These are phyloP conservation scores for Rhizomucor miehei DNA, from an alignment of 371 early-diverging fungal genomes.

Conservation along the genomic window DNA sequence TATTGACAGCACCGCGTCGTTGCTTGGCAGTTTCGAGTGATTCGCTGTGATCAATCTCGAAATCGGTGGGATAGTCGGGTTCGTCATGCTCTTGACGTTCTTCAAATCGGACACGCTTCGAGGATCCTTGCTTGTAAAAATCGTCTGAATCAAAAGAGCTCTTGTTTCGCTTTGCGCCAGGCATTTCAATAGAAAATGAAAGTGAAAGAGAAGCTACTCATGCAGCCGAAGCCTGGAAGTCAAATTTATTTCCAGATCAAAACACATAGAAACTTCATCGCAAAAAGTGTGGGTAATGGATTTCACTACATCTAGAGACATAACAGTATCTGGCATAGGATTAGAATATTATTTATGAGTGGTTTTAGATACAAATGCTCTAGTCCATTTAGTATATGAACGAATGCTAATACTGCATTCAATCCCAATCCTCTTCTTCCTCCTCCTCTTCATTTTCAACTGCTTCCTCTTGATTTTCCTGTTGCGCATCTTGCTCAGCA, in stretches of 20 bases:
- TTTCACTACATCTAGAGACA: no score
- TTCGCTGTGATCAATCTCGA: constrained; percentile 50
- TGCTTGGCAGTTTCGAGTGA: constrained; percentile 42
- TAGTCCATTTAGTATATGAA: no score
- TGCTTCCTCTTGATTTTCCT: constrained; percentile 29
- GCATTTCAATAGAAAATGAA: constrained; percentile 4
- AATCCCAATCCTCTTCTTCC: constrained; percentile 8
- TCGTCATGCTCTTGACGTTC: constrained; percentile 5
- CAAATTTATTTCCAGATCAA: no score
- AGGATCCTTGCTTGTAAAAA: constrained; percentile 14
- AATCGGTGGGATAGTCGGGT: constrained; percentile 15
- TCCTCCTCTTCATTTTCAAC: constrained; percentile 5
- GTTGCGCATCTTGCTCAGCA: constrained; percentile 22
- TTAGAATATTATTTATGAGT: no score
- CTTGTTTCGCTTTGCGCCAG: constrained; percentile 23
- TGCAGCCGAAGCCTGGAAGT: not conserved
- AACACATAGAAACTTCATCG: no score
- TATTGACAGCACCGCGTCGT: constrained; percentile 52
- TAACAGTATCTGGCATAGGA: no score
- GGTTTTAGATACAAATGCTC: no score
- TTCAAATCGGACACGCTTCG: constrained; percentile 41
- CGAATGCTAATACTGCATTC: no score
- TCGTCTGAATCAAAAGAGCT: constrained; percentile 22
- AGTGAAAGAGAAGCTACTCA: not conserved
- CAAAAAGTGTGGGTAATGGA: no score